Conservation (phyloP, 2,329 filamentous ascomycete genomes). For the Hymenoscyphus infarciens region DNA sequence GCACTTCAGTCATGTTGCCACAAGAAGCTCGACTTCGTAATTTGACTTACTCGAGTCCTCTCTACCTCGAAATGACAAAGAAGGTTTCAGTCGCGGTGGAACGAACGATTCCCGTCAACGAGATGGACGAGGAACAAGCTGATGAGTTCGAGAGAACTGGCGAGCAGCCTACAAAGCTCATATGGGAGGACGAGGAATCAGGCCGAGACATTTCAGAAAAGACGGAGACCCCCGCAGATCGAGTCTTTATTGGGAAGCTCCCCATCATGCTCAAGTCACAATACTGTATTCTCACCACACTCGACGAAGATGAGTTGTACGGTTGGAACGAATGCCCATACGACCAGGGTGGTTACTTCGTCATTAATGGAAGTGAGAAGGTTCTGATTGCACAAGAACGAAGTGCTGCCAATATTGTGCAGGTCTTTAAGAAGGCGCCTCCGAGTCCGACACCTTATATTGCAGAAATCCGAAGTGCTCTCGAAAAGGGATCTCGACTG, state of each 20-base stretch:
- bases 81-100: constrained; percentile 81
- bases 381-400: constrained; percentile 97
- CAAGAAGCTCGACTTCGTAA: constrained; percentile 96
- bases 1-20: constrained; percentile 78
- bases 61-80: constrained; percentile 86
- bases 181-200: constrained; percentile 55
- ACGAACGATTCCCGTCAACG: constrained; percentile 60
- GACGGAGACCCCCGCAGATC: constrained; percentile 40
- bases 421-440: constrained; percentile 96
- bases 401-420: constrained; percentile 96
- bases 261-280: constrained; percentile 98
- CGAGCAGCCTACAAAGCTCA: constrained; percentile 54
- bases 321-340: constrained; percentile 95
- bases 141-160: constrained; percentile 52
- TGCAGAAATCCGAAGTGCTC: constrained; percentile 91
- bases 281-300: constrained; percentile 83
- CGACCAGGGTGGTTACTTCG: constrained; percentile 97
- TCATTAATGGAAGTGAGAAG: constrained; percentile 99
- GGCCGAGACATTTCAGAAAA: constrained; percentile 42
- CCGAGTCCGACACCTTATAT: constrained; percentile 91
- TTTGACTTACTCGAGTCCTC: constrained; percentile 87
- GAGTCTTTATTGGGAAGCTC: constrained; percentile 90
- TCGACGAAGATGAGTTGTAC: constrained; percentile 83
- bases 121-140: constrained; percentile 64
- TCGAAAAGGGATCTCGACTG: constrained; percentile 92